Conservation (phyloP, 306 rosid genomes). For the Corylus americana region DNA sequence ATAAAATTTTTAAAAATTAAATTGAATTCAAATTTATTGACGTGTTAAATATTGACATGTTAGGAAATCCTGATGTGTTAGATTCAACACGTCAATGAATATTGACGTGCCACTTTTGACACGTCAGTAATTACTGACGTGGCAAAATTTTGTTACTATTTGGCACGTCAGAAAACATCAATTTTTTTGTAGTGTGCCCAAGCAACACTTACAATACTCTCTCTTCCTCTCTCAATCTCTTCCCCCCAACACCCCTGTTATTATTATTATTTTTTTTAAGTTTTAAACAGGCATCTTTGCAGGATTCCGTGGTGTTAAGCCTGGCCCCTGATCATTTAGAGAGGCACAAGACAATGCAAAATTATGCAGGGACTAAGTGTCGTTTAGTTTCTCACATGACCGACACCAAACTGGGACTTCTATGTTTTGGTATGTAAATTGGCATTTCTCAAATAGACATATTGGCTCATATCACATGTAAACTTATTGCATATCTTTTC, state of each 20-base stretch:
- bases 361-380: constrained; percentile 28
- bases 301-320: constrained; percentile 37
- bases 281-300: background rate
- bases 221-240: background rate
- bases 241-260: background rate
- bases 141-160: too few relatives aligned
- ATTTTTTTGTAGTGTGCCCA: background rate
- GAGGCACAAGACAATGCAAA: constrained; percentile 37
- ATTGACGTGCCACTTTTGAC: too few relatives aligned
- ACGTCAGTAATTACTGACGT: too few relatives aligned
- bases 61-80: too few relatives aligned
- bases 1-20: too few relatives aligned
- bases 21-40: too few relatives aligned
- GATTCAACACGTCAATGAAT: too few relatives aligned
- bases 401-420: constrained; percentile 28
- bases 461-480: background rate
- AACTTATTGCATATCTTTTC: background rate
- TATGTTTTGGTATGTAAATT: constrained; percentile 27
- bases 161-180: too few relatives aligned
- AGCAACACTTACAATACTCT: background rate
- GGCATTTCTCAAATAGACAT: constrained; percentile 6
- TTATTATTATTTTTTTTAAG: background rate
- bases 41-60: too few relatives aligned
- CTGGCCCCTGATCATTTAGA: constrained; percentile 43
- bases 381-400: constrained; percentile 31